Evolutionary conservation across 1,139 yeast species (phyloP).

Genomic region (Pichia sp.): DNA sequence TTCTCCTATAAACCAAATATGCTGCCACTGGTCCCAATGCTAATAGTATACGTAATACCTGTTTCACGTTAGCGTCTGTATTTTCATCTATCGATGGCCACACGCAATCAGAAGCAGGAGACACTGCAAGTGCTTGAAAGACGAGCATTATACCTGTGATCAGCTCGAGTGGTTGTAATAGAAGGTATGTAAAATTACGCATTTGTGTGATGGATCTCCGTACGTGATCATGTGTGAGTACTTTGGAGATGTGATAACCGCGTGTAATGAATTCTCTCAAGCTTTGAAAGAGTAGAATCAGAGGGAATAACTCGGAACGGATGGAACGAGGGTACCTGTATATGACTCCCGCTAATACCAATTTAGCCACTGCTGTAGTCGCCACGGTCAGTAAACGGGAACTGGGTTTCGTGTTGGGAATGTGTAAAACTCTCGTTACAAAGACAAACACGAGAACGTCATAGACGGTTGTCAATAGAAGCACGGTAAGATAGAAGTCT

Average conservation of each 20-base stretch:
- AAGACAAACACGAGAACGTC: not conserved
- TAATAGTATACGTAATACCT: not conserved
- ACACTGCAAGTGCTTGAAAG: slow-evolving; percentile 5
- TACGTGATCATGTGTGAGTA: not conserved
- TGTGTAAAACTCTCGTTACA: slow-evolving; percentile 1
- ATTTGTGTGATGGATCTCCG: not conserved
- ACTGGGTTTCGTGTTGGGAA: slow-evolving; percentile 4
- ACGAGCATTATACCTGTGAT: slow-evolving; percentile 1
- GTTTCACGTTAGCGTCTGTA: not conserved
- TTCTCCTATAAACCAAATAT: not conserved
- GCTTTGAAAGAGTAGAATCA: slow-evolving; percentile 6
- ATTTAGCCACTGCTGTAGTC: slow-evolving; percentile 1
- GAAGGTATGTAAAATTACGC: not conserved
- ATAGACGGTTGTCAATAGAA: slow-evolving; percentile 2
- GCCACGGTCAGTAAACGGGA: not conserved
- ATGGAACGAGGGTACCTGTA: slow-evolving; percentile 7
- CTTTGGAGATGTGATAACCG: slow-evolving; percentile 11
- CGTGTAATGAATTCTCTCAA: slow-evolving; percentile 6
- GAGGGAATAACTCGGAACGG: slow-evolving; percentile 3
- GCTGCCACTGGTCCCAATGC: not conserved
- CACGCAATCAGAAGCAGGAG: not conserved
- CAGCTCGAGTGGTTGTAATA: slow-evolving; percentile 6
- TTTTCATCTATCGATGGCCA: not conserved
- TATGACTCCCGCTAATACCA: not conserved
- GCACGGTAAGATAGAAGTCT: slow-evolving; percentile 9